Evolutionary conservation across 1,139 yeast species (phyloP), one percentile per base, ranked within the genome.

Genomic region (Candida gigantensis): DNA sequence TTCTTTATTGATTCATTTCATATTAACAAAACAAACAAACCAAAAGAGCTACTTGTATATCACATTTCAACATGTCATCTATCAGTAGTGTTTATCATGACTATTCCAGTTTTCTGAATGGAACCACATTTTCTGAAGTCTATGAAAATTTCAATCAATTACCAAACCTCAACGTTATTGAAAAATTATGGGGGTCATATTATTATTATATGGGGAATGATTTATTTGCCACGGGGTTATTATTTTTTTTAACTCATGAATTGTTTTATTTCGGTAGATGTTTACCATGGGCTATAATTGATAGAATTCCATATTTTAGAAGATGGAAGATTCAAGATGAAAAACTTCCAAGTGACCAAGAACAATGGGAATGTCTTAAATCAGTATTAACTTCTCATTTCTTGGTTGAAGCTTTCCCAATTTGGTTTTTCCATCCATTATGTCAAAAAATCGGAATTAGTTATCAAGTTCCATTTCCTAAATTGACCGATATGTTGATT

Each of bases 351-450:
- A 68, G 84, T 30, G 73, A 78, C 46, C 72, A 74, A 54, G 96
- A 90, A 62, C 96, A 90, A 61, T 81, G 95, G 88, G 89, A 86
- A 61, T 90, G 97, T 61, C 74, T 89, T 45, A 84, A 84, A 60
- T 72, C 87, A 14, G 97, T 90, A 20, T 65, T 90, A 39, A 74
- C 82, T 34, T 84, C 94, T 18, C 97, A 90, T 64, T 80, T 88
- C 56, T 62, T 90, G 44, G 95, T 90, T 37, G 97, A 90, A 65
- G 96, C 95, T 9, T 73, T 92, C 43, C 97, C 97, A 39, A 90
- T 90, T 51, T 90, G 96, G 94, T 82, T 88, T 35, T 90, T 90
- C 77, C 97, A 92, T 60, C 95, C 96, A 39, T 67, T 89, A 52
- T 86, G 96, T 65, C 76, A 81, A 43, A 68, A 70, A 49, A 73